These are phyloP conservation scores for Phytophthora uliginosa DNA, from an alignment of 352 stramenopile species.

Conservation along the genomic window DNA sequence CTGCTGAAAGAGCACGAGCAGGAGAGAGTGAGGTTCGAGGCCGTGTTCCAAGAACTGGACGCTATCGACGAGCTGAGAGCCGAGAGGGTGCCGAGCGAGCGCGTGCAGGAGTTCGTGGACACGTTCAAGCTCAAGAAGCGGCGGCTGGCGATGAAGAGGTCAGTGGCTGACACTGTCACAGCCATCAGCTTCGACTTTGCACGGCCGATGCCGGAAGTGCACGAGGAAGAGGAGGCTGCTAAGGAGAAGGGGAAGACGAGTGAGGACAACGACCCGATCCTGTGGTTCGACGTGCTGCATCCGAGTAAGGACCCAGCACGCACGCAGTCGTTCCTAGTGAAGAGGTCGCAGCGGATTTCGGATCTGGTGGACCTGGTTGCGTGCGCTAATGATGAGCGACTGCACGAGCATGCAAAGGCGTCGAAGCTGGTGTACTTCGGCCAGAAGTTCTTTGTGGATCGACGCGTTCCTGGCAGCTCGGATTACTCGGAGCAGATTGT, in stretches of 20 bases:
- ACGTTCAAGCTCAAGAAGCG: slow-evolving; percentile 67
- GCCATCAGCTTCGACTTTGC: slow-evolving; percentile 77
- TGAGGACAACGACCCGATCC: slow-evolving; percentile 52
- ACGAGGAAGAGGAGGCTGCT: slow-evolving; percentile 13
- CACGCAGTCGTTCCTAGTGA: slow-evolving; percentile 82
- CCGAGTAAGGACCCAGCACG: slow-evolving; percentile 68
- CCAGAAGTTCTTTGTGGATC: slow-evolving; percentile 69
- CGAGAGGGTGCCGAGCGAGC: slow-evolving; percentile 50
- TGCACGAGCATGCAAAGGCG: slow-evolving; percentile 43
- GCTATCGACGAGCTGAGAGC: slow-evolving; percentile 53
- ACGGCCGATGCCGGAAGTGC: slow-evolving; percentile 27
- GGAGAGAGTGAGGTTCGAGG: slow-evolving; percentile 35
- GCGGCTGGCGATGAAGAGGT: slow-evolving; percentile 63
- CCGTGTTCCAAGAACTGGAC: slow-evolving; percentile 50
- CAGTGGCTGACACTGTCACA: slow-evolving; percentile 61
- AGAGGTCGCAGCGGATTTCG: slow-evolving; percentile 58
- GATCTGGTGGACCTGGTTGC: slow-evolving; percentile 73
- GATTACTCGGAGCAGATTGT: slow-evolving; percentile 73
- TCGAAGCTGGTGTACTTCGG: slow-evolving; percentile 79
- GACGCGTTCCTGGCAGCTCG: slow-evolving; percentile 37
- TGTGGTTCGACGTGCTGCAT: slow-evolving; percentile 83
- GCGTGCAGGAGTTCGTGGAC: slow-evolving; percentile 59
- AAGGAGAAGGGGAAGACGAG: slow-evolving; percentile 8
- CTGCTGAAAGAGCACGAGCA: slow-evolving; percentile 36
- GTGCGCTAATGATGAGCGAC: slow-evolving; percentile 72